Percentiles rank a stretch among this genome's conserved stretches.
phyloP scores from a whole-genome alignment of 2,329 filamentous ascomycete species.

The Microdochium nivale region DNA sequence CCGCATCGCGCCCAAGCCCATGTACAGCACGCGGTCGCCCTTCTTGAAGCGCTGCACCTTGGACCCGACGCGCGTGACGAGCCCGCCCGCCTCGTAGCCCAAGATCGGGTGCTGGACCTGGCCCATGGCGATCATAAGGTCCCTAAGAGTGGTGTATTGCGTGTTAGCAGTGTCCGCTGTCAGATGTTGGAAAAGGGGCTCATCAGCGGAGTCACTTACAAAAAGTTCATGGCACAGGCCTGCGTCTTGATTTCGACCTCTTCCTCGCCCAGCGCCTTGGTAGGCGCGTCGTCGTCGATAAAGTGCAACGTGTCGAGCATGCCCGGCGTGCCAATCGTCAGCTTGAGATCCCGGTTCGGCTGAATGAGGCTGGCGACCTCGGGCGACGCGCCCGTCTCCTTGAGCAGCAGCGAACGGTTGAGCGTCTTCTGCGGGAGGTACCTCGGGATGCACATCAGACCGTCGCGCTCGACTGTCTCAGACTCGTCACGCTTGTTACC shows the following conservation, averaged over 20 bases:
- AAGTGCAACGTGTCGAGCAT: not conserved
- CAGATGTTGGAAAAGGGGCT: not conserved
- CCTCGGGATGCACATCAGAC: not conserved
- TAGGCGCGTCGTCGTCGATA: not conserved
- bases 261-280: not conserved
- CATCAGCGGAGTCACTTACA: not conserved
- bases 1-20: slow-evolving; percentile 5
- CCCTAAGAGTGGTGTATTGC: no score
- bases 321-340: not conserved
- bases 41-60: slow-evolving; percentile 6
- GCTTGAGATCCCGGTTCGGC: not conserved
- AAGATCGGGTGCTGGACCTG: not conserved
- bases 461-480: not conserved
- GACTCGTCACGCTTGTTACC: not conserved
- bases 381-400: not conserved
- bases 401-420: not conserved
- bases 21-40: slow-evolving; percentile 17
- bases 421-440: not conserved
- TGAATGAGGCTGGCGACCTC: not conserved
- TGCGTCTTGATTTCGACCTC: not conserved
- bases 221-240: not conserved
- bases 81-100: slow-evolving; percentile 8
- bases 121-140: not conserved
- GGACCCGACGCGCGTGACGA: slow-evolving; percentile 2
- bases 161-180: not conserved